A percentile compares a stretch with the other conserved stretches of the same genome.
Evolutionary conservation across 352 stramenopile genomes (phyloP).

Genomic region (Paralagenidium karlingii): DNA sequence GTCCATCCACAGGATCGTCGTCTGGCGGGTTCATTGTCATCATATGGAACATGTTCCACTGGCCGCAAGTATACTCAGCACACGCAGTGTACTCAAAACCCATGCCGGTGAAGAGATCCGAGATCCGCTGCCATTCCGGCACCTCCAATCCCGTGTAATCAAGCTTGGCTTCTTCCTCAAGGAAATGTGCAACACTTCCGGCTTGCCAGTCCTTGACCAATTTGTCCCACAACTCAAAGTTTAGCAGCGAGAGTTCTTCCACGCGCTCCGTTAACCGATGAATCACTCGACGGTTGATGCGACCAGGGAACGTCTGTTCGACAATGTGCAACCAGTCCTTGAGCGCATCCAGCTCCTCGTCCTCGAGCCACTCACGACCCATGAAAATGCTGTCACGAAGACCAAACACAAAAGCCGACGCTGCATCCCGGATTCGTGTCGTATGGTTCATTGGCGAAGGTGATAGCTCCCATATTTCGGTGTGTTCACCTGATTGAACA

Average conservation of each 20-base stretch:
- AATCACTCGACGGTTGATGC: slow-evolving; percentile 61
- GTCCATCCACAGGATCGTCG: slow-evolving; percentile 8
- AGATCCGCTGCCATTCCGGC: slow-evolving; percentile 52
- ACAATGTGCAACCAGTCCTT: slow-evolving; percentile 71
- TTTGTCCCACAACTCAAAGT: slow-evolving; percentile 59
- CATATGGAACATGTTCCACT: slow-evolving; percentile 85
- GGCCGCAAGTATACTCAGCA: slow-evolving; percentile 66
- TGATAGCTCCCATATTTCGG: slow-evolving; percentile 64
- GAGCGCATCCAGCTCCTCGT: slow-evolving; percentile 61
- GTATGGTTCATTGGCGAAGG: slow-evolving; percentile 60
- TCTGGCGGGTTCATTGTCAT: slow-evolving; percentile 56
- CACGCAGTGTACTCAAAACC: slow-evolving; percentile 55
- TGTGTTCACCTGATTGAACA: slow-evolving; percentile 6
- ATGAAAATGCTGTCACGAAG: slow-evolving; percentile 70
- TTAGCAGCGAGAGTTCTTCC: slow-evolving; percentile 34
- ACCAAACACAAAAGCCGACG: slow-evolving; percentile 67
- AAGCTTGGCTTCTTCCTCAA: slow-evolving; percentile 32
- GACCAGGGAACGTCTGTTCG: slow-evolving; percentile 52
- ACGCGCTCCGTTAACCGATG: slow-evolving; percentile 27
- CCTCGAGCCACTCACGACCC: slow-evolving; percentile 55
- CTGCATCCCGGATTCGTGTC: slow-evolving; percentile 62
- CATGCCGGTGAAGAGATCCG: slow-evolving; percentile 48
- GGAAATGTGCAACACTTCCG: slow-evolving; percentile 31
- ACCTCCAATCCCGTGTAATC: slow-evolving; percentile 30
- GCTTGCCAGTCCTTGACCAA: slow-evolving; percentile 51